Evolutionary conservation across 768 basidiomycete species (phyloP).

Genomic region (Termitomyces bulborhizus): DNA sequence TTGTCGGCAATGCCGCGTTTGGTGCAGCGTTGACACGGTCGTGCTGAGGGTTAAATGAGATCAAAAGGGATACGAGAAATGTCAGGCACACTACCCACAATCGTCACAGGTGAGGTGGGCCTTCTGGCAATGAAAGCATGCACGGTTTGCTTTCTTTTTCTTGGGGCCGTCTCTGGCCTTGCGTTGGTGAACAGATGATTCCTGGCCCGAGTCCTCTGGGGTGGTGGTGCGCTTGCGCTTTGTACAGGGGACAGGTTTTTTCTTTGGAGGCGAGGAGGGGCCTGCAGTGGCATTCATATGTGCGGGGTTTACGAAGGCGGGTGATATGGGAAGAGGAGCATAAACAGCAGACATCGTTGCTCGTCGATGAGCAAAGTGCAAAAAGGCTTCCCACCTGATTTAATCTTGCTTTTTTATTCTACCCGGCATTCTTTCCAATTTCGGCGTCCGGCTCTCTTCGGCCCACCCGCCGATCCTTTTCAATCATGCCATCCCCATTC

Average conservation of each 20-base stretch:
- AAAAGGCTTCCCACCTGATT: conserved; percentile 12
- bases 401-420: conserved; percentile 17
- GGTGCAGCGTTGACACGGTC: conserved; percentile 93
- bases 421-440: conserved; percentile 15
- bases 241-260: conserved; percentile 24
- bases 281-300: conserved; percentile 42
- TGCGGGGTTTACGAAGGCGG: conserved; percentile 34
- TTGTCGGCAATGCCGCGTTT: conserved; percentile 87
- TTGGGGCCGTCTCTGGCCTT: conserved; percentile 73
- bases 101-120: conserved; percentile 99
- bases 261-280: conserved; percentile 36
- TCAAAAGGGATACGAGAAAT: conserved; percentile 10
- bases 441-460: conserved; percentile 13
- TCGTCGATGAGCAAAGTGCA: conserved; percentile 14
- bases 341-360: conserved; percentile 30
- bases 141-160: conserved; percentile 93
- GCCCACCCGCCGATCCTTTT: conserved; percentile 3
- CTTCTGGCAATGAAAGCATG: conserved; percentile 95
- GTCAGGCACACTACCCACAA: conserved; percentile 46
- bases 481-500: conserved; percentile 4
- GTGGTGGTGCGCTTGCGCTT: conserved; percentile 64
- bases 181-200: conserved; percentile 37
- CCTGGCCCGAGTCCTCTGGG: conserved; percentile 48
- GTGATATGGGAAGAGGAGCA: conserved; percentile 28
- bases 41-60: conserved; percentile 45